phyloP scores from a whole-genome alignment of 805 yeast species.

The Candida berthetii region DNA sequence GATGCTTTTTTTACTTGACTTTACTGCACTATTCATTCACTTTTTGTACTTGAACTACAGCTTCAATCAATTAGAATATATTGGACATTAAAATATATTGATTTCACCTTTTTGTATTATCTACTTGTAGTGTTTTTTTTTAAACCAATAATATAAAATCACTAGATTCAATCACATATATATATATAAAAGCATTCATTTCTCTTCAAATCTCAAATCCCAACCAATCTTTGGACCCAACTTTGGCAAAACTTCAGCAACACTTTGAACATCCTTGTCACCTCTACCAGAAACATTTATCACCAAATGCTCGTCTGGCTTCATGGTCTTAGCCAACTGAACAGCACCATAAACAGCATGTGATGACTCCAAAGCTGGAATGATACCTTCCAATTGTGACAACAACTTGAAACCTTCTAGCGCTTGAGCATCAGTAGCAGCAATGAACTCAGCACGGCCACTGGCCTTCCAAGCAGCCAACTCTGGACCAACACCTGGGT shows the following conservation, averaged over 20 bases:
- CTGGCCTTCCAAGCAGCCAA: slow-evolving; percentile 90
- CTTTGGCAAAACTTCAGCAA: slow-evolving; percentile 87
- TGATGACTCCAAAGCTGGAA: slow-evolving; percentile 96
- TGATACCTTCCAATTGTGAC: slow-evolving; percentile 94
- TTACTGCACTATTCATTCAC: no score
- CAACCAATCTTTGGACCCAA: slow-evolving; percentile 90
- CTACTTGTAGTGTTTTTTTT: not conserved
- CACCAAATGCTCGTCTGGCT: slow-evolving; percentile 72
- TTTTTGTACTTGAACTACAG: no score
- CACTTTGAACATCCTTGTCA: slow-evolving; percentile 97
- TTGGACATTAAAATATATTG: no score
- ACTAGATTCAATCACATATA: not conserved
- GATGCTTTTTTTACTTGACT: no score
- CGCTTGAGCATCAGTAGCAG: slow-evolving; percentile 96
- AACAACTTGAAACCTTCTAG: slow-evolving; percentile 82
- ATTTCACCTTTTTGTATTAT: no score
- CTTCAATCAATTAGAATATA: no score
- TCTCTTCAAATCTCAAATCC: slow-evolving; percentile 84
- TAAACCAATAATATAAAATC: not conserved
- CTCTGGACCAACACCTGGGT: slow-evolving; percentile 99
- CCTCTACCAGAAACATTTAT: slow-evolving; percentile 97
- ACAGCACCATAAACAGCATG: slow-evolving; percentile 94
- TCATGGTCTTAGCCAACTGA: slow-evolving; percentile 79
- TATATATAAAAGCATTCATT: no score
- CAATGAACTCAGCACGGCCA: slow-evolving; percentile 86